phyloP scores from a whole-genome alignment of 2,329 filamentous ascomycete genomes.

The Pestalotiopsis sp. region DNA sequence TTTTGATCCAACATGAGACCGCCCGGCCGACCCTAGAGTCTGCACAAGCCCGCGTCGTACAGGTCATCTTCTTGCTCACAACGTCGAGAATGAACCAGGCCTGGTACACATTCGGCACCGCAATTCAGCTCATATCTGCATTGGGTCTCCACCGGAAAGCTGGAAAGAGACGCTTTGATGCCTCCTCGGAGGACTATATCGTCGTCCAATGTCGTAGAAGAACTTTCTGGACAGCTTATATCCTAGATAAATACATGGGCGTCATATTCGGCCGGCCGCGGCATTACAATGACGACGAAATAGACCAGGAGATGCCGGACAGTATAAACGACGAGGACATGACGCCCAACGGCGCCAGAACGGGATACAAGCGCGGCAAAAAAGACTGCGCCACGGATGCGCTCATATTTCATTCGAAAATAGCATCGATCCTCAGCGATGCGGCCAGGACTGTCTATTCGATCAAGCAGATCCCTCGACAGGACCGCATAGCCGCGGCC shows the following conservation, averaged over 20 bases:
- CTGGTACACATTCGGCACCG: constrained; percentile 63
- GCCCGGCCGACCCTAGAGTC: constrained; percentile 58
- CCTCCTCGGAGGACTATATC: constrained; percentile 41
- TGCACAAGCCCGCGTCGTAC: constrained; percentile 59
- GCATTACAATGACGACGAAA: constrained; percentile 65
- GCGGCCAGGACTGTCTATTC: constrained; percentile 36
- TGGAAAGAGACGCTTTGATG: constrained; percentile 16
- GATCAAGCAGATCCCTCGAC: constrained; percentile 36
- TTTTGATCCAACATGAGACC: constrained; percentile 50
- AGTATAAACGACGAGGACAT: constrained; percentile 61
- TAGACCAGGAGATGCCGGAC: constrained; percentile 63
- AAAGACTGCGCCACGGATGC: constrained; percentile 54
- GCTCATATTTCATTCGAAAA: constrained; percentile 44
- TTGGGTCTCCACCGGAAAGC: constrained; percentile 43
- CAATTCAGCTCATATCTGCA: constrained; percentile 53
- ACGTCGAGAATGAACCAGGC: constrained; percentile 63
- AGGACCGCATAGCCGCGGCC: constrained; percentile 39
- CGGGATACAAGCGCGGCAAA: constrained; percentile 27
- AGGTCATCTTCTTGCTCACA: constrained; percentile 60
- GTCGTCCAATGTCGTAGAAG: constrained; percentile 54
- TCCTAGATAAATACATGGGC: constrained; percentile 64
- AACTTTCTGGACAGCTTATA: constrained; percentile 66
- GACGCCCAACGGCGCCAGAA: constrained; percentile 40
- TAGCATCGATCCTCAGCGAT: constrained; percentile 8
- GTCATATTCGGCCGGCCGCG: constrained; percentile 65